phyloP scores from a whole-genome alignment of 129 eudicot genomes.

The Kitagawia praeruptora region DNA sequence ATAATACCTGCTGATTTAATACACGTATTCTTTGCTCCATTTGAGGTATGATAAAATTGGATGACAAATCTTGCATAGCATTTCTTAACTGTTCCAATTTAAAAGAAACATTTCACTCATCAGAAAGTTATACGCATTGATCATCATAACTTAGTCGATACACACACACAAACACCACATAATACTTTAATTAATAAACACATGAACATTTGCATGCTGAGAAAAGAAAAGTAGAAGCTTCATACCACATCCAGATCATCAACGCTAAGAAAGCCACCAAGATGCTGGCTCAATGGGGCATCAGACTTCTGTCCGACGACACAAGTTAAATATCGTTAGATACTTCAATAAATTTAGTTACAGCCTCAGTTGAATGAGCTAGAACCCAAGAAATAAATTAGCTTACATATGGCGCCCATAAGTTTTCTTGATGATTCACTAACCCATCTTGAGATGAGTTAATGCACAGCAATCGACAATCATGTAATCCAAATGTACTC shows the following conservation, averaged over 20 bases:
- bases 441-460: constrained; percentile 60
- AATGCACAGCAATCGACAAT: constrained; percentile 74
- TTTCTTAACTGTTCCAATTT: constrained; percentile 48
- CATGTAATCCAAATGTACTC: constrained; percentile 65
- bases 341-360: constrained; percentile 1
- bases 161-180: neutral
- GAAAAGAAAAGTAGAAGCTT: constrained; percentile 35
- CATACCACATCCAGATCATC: constrained; percentile 77
- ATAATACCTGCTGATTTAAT: constrained; percentile 85
- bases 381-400: constrained; percentile 12
- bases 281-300: constrained; percentile 34
- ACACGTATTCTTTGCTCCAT: constrained; percentile 87
- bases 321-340: constrained; percentile 9
- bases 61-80: constrained; percentile 70
- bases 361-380: constrained; percentile 1
- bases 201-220: neutral
- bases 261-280: constrained; percentile 55
- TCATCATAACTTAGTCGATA: neutral
- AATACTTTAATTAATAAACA: neutral
- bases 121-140: neutral
- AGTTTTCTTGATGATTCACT: constrained; percentile 46
- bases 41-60: constrained; percentile 84
- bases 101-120: neutral
- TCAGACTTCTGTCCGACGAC: constrained; percentile 39
- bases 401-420: constrained; percentile 78